These are phyloP conservation scores for Filobasidium floriforme DNA, from an alignment of 768 basidiomycete species.

Conservation along the genomic window DNA sequence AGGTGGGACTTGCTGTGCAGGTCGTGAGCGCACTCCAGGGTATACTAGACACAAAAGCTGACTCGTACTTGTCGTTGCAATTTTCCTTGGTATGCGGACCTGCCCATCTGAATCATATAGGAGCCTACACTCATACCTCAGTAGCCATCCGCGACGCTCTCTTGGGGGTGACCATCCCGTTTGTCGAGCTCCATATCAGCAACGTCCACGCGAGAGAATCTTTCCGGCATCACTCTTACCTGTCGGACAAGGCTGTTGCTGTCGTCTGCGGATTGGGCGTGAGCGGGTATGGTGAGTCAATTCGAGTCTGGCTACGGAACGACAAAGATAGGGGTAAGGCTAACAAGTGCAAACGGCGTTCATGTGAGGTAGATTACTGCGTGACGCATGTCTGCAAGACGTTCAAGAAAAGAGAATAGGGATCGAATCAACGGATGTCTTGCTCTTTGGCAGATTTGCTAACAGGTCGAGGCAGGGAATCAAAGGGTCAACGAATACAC, in stretches of 20 bases:
- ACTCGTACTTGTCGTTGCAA: too few species aligned
- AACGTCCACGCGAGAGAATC: constrained; percentile 33
- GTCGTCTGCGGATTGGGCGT: constrained; percentile 26
- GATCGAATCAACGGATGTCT: too few species aligned
- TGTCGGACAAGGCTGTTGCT: constrained; percentile 32
- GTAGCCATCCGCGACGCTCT: constrained; percentile 34
- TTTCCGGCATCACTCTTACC: constrained; percentile 32
- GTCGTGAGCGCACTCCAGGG: too few species aligned
- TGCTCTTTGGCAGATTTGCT: too few species aligned
- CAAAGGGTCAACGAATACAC: too few species aligned
- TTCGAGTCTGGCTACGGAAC: neutral
- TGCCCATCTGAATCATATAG: constrained; percentile 6
- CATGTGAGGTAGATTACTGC: constrained; percentile 11
- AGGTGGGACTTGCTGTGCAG: neutral
- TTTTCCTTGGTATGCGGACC: too few species aligned
- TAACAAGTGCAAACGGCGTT: neutral
- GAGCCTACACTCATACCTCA: constrained; percentile 34
- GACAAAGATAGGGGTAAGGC: neutral
- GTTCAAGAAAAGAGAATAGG: constrained; percentile 7
- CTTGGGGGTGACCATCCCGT: constrained; percentile 28
- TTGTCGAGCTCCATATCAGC: constrained; percentile 34
- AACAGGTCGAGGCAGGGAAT: too few species aligned
- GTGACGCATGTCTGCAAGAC: constrained; percentile 7
- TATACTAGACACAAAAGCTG: too few species aligned
- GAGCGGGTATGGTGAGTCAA: constrained; percentile 20